Base-by-base conservation (phyloP, 2,329 filamentous ascomycete species). In the Ramichloridium luteum region DNA sequence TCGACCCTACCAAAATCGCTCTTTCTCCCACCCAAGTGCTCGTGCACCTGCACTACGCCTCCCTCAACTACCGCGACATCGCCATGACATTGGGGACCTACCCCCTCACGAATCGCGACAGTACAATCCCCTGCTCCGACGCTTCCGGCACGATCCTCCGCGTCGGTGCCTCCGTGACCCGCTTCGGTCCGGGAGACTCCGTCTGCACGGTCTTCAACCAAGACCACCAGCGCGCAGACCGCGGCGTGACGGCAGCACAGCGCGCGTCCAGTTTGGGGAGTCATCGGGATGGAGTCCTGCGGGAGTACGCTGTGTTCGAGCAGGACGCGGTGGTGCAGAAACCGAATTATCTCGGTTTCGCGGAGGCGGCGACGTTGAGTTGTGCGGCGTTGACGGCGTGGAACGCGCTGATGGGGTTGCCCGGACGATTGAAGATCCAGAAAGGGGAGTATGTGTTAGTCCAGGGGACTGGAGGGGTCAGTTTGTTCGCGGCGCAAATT, bases 401-500 rank as follows among this genome's bases (percentile, higher is more conserved):
- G 31, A 34, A 34, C 25, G 25, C 25, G 4, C 16, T 34, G 12
- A 23, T 18, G 11, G 31, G 31, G 5, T 9, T 34, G 9, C 61
- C 86, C 3, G 75, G 83, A 11, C 59, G 56, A 20, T n/a, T n/a
- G n/a, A 61, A 68, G 31, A 80, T 81, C 1, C 54, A 68, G 28
- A 64, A 64, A 32, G 60, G 56, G 1, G 46, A 58, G 20, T 58
- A 49, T 23, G 73, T 81, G 4, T 61, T 81, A 17, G 73, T 73
- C 2, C 74, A 80, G 53, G 77, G 77, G 11, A 80, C 74, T 0
- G 77, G 77, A 13, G 76, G 76, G 35, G 77, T 81, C 4, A 71
- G 66, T 39, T 64, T 80, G 37, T 77, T 78, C 36, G 75, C 67
- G 4, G 53, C 80, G 14, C 76, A 68, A 51, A 64, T 67, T 35